Evolutionary conservation across 2,329 filamentous ascomycete genomes (phyloP), one percentile per base, ranked within the genome.

Genomic region (Hypoxylon sp.): DNA sequence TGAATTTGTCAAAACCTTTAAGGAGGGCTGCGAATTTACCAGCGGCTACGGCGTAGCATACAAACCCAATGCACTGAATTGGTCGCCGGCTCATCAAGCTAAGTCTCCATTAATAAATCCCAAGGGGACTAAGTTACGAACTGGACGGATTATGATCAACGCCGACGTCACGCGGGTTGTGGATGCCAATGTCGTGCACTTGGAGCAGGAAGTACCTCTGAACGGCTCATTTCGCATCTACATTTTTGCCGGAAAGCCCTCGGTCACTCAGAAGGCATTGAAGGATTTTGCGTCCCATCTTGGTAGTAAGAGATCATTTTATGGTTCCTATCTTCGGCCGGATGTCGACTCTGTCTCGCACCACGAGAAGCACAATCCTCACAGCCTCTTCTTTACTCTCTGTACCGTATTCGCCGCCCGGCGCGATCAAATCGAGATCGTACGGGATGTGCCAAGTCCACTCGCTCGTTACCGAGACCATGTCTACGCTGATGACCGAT

Each of bases 21-120:
- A 97, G 79, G 92, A 93, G 63, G 89, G 90, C 30, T 97, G 94
- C 83, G 93, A 96, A 76, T 97, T 97, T 80, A 97, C 94, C 10
- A 94, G 91, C 70, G 94, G 94, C 63, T 97, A 97, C 78, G 94
- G 94, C 66, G 93, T 97, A 21, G 91, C 90, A 30, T 97, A 97
- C 82, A 87, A 90, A 70, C 85, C 91, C 59, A 98, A 97, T 80
- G 81, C 87, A 30, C 85, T 97, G 80, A 97, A 97, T 82, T 97
- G 93, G 93, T 92, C 91, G 9, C 79, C 87, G 0, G 82, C 83
- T 2, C 94, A 97, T 80, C 84, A 89, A 0, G 92, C 91, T 13
- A 85, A 91, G 75, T 93, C 92, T 17, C 80, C 85, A 10, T 81
- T 93, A 63, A 91, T 96, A 76, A 86, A 92, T 63, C 87, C 91